Evolutionary conservation across 257 asterid genomes (phyloP), one percentile per base, ranked within the genome.

Genomic region (Cinchona pubescens): DNA sequence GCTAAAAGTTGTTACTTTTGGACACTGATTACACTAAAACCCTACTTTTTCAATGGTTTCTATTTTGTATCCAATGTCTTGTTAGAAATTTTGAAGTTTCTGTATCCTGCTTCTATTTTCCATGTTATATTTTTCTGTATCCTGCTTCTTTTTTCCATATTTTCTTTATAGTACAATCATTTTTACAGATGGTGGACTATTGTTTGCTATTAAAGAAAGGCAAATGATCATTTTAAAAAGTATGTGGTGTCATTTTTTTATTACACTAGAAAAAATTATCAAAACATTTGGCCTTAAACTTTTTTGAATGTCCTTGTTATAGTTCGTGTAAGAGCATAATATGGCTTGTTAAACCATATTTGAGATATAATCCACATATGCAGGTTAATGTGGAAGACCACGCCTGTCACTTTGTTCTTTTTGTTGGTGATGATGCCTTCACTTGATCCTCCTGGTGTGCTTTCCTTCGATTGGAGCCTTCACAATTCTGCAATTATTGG

Each of bases 371-470:
- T 37, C 23, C 16, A 30, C 23, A 18, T 53, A 60, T n/a, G 77
- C 90, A 94, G 99, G 91, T 81, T 94, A 74, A 94, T 94, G 99
- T 94, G 99, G 99, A 94, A 94, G 79, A 94, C 99, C 3, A 94
- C 99, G 1, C 98, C 98, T 15, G 80, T 92, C 82, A 94, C 99
- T 5, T 78, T 94, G 88, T 89, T 94, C 90, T 92, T 94, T 85
- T 82, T 94, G 80, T 86, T 94, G 80, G 83, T 82, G 89, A 74
- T 94, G 87, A 94, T 94, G 98, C 97, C 97, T n/a, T 88, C 80
- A 11, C 91, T 94, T 40, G 99, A 94, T 82, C 99, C 99, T n/a
- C 99, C 98, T 0, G 98, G 99, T 7, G 88, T 85, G 63, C 86
- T 90, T 53, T 87, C 97, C 42, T 94, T 92, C 67, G 45, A 85